These are phyloP conservation scores for Lachnellula subtilissima DNA, from an alignment of 2,329 filamentous ascomycete genomes.

Conservation along the genomic window DNA sequence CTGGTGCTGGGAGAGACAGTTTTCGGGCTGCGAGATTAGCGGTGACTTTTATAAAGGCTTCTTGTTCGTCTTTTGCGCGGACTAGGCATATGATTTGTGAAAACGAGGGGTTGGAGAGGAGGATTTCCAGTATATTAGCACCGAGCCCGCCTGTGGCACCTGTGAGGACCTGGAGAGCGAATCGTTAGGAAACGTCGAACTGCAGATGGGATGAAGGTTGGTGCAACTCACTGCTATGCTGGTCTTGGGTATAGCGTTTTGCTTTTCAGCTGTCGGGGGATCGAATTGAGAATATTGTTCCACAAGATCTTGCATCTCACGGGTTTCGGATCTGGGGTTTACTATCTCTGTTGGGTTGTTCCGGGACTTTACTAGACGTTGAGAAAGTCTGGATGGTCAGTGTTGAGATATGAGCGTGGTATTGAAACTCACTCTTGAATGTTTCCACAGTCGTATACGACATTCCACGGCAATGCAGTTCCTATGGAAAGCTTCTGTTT, in stretches of 20 bases:
- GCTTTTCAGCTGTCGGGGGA: neutral
- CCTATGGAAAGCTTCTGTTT: neutral
- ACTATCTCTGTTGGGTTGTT: constrained; percentile 30
- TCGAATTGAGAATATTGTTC: neutral
- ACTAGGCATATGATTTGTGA: constrained; percentile 52
- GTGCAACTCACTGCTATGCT: too few species aligned
- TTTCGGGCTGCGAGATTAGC: constrained; percentile 33
- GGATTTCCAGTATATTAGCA: constrained; percentile 43
- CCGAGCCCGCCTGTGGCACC: constrained; percentile 48
- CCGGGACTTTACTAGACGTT: neutral
- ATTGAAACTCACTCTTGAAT: constrained; percentile 31
- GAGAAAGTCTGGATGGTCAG: constrained; percentile 4
- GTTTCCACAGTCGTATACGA: constrained; percentile 56
- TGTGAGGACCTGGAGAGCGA: constrained; percentile 35
- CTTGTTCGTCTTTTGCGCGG: constrained; percentile 39
- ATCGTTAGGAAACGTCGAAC: too few species aligned
- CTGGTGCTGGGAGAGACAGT: neutral
- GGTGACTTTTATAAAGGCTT: constrained; percentile 40
- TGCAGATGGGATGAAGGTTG: neutral
- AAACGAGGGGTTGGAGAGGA: constrained; percentile 36
- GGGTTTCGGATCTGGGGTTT: constrained; percentile 25
- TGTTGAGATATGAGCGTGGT: neutral
- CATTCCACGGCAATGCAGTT: constrained; percentile 45
- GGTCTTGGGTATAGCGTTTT: neutral
- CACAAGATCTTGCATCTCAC: constrained; percentile 41